phyloP scores from a whole-genome alignment of 1,284 basidiomycete species.

The Pseudozyma sp. region DNA sequence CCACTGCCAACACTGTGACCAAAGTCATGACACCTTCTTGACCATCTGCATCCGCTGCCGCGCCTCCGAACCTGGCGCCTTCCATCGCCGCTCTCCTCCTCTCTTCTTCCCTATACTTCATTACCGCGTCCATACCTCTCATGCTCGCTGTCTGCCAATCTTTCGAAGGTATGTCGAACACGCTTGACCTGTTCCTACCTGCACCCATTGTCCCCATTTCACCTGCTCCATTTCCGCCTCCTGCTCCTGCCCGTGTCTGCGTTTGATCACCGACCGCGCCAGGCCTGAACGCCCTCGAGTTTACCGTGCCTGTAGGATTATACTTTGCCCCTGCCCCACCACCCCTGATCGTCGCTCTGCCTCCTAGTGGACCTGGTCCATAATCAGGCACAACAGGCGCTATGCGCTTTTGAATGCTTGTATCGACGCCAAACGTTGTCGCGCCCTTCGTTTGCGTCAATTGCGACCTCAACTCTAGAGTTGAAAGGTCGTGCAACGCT shows the following conservation, averaged over 20 bases:
- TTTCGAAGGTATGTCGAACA: conserved; percentile 31
- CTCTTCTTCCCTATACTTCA: conserved; percentile 46
- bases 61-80: conserved; percentile 44
- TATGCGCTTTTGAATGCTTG: conserved; percentile 72
- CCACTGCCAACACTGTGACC: conserved; percentile 83
- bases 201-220: conserved; percentile 6
- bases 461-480: conserved; percentile 74
- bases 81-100: conserved; percentile 43
- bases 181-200: conserved; percentile 37
- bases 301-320: conserved; percentile 17
- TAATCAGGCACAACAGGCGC: conserved; percentile 33
- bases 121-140: conserved; percentile 55
- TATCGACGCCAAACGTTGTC: conserved; percentile 81
- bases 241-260: conserved; percentile 4
- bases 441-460: conserved; percentile 78
- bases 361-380: conserved; percentile 46
- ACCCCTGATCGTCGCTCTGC: conserved; percentile 21
- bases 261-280: conserved; percentile 43
- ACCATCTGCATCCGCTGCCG: conserved; percentile 32
- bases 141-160: conserved; percentile 53
- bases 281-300: conserved; percentile 35
- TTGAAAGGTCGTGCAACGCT: conserved; percentile 73
- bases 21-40: conserved; percentile 51
- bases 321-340: conserved; percentile 16
- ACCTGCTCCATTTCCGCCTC: conserved; percentile 1